These are phyloP conservation scores for Carex myosuroides DNA, from an alignment of 176 grass and related monocot genomes.

Conservation along the genomic window DNA sequence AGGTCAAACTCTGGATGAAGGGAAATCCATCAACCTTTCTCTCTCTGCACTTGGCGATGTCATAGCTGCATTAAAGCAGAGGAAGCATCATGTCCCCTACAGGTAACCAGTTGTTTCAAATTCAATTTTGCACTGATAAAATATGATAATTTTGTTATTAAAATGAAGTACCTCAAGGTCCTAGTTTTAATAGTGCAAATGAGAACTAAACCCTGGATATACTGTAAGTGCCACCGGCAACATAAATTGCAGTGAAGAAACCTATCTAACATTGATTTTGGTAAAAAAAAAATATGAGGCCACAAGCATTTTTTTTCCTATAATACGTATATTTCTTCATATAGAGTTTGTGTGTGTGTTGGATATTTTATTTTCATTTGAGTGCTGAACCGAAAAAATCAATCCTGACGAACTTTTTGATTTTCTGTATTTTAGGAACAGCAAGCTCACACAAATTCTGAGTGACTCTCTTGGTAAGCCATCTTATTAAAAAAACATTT, in stretches of 20 bases:
- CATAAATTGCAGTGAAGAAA: not conserved
- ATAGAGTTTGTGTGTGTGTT: not conserved
- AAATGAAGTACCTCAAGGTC: not conserved
- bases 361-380: not conserved
- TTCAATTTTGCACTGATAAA: not conserved
- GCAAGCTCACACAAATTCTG: conserved; percentile 91
- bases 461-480: conserved; percentile 75
- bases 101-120: conserved; percentile 34
- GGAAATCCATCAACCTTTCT: conserved; percentile 93
- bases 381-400: not conserved
- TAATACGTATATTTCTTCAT: not conserved
- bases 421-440: conserved; percentile 56
- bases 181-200: not conserved
- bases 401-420: not conserved
- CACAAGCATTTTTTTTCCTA: not conserved
- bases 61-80: conserved; percentile 72
- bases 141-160: not conserved
- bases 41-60: conserved; percentile 90
- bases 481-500: not conserved
- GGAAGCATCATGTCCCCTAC: conserved; percentile 78
- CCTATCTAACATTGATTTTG: not conserved
- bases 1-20: conserved; percentile 86
- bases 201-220: not conserved
- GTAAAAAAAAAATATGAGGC: not conserved
- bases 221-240: not conserved